These are phyloP conservation scores for Przewalskia tangutica DNA, from an alignment of 257 asterid genomes.

Conservation along the genomic window DNA sequence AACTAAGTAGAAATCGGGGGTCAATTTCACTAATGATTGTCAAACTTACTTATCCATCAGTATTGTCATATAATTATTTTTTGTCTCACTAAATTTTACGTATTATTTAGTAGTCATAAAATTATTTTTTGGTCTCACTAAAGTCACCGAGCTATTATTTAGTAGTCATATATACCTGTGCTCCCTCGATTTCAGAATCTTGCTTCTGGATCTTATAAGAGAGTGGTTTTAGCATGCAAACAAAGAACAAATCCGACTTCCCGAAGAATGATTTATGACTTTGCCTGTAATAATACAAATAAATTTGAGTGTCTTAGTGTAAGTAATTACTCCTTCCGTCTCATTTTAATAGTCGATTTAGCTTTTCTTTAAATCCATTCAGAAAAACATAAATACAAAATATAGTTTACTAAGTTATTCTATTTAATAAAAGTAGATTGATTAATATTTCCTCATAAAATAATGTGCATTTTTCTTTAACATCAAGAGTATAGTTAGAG, in stretches of 20 bases:
- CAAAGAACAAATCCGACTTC: conserved; percentile 78
- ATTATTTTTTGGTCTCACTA: neutral
- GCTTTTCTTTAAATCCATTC: too few relatives aligned
- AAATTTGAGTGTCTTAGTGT: neutral
- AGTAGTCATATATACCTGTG: conserved; percentile 58
- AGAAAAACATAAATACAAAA: too few relatives aligned
- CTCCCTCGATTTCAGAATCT: conserved; percentile 82
- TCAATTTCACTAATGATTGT: too few relatives aligned
- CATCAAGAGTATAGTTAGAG: too few relatives aligned
- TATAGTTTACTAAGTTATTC: too few relatives aligned
- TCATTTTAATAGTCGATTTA: too few relatives aligned
- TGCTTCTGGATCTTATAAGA: conserved; percentile 54
- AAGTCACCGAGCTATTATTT: neutral
- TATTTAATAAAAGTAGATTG: too few relatives aligned
- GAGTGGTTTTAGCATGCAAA: conserved; percentile 84
- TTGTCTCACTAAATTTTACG: neutral
- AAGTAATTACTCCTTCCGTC: neutral
- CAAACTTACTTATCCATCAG: too few relatives aligned
- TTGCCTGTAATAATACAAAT: conserved; percentile 3
- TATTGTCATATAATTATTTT: too few relatives aligned
- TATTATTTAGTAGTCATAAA: neutral
- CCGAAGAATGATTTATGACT: conserved; percentile 71
- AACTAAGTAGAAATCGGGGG: neutral
- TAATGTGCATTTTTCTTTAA: too few relatives aligned
- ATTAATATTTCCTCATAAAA: too few relatives aligned